Conservation (phyloP, 768 basidiomycete genomes). For the Phlebiopsis gigantea region DNA sequence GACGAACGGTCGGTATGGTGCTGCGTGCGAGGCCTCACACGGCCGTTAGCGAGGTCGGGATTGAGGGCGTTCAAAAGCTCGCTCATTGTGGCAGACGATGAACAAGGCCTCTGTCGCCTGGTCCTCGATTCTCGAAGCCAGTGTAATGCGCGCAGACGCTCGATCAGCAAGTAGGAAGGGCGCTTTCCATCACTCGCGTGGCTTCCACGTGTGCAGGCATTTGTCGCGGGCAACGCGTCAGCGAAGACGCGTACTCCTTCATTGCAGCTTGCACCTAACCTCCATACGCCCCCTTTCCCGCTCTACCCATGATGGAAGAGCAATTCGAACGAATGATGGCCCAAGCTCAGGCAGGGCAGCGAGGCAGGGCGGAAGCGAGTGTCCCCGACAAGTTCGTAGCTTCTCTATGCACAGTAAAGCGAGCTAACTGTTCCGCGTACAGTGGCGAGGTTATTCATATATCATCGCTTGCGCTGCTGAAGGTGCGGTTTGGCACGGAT, state of each 20-base stretch:
- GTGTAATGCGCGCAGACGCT: too few relatives aligned
- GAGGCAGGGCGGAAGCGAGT: slow-evolving; percentile 32
- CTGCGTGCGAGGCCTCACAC: slow-evolving; percentile 8
- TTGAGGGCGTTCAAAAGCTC: slow-evolving; percentile 79
- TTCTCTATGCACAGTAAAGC: slow-evolving; percentile 6
- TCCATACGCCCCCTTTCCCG: not conserved
- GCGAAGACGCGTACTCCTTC: slow-evolving; percentile 23
- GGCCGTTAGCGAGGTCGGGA: slow-evolving; percentile 46
- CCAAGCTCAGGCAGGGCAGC: slow-evolving; percentile 22
- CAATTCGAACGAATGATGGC: slow-evolving; percentile 29
- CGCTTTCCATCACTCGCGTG: slow-evolving; percentile 9
- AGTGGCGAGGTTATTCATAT: slow-evolving; percentile 97
- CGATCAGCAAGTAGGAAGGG: too few relatives aligned
- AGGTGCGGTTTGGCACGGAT: slow-evolving; percentile 45
- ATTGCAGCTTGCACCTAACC: not conserved
- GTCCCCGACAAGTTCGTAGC: slow-evolving; percentile 73
- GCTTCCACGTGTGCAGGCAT: slow-evolving; percentile 21
- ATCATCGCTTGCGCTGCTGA: slow-evolving; percentile 92
- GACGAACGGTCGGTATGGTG: not conserved
- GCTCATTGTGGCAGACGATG: slow-evolving; percentile 39
- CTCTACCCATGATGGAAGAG: slow-evolving; percentile 21
- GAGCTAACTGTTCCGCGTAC: slow-evolving; percentile 4
- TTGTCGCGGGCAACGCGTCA: slow-evolving; percentile 35
- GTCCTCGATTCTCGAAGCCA: too few relatives aligned
- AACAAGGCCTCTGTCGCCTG: too few relatives aligned